These are phyloP conservation scores for Entophlyctis luteolus DNA, from an alignment of 192 early-diverging fungal species.

Conservation along the genomic window DNA sequence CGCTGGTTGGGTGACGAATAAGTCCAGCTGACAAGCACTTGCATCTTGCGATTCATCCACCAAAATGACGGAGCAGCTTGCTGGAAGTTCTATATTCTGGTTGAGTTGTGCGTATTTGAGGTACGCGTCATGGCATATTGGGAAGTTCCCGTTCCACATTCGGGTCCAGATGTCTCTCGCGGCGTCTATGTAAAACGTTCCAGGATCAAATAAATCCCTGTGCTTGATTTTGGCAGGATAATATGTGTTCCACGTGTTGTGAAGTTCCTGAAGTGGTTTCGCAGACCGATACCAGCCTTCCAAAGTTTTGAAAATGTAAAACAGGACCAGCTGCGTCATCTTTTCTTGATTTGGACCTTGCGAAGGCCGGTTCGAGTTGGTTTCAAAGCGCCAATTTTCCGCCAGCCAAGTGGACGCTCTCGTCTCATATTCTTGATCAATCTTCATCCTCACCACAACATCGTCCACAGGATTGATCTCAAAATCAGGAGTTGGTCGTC, in stretches of 20 bases:
- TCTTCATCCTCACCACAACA: background rate
- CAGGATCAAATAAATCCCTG: background rate
- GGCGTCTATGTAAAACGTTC: constrained; percentile 9
- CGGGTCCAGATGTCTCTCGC: constrained; percentile 14
- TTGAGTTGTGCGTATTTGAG: constrained; percentile 27
- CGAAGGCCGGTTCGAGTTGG: background rate
- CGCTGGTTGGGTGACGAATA: constrained; percentile 21
- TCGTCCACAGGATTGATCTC: constrained; percentile 15
- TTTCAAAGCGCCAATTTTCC: background rate
- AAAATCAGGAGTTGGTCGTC: background rate
- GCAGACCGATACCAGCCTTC: constrained; percentile 13
- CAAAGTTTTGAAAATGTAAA: constrained; percentile 30
- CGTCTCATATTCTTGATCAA: constrained; percentile 7
- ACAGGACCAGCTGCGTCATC: background rate
- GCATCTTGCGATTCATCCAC: constrained; percentile 27
- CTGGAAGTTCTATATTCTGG: background rate
- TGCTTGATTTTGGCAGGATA: constrained; percentile 22
- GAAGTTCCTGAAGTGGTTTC: background rate
- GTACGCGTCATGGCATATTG: constrained; percentile 21
- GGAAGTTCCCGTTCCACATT: constrained; percentile 18
- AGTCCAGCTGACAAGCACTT: constrained; percentile 23
- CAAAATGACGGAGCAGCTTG: constrained; percentile 7
- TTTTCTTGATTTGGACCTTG: background rate
- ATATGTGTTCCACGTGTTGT: constrained; percentile 4
- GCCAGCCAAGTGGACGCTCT: background rate